Conservation (phyloP, 176 grass and related monocot genomes). For the Bolboschoenus planiculmis region DNA sequence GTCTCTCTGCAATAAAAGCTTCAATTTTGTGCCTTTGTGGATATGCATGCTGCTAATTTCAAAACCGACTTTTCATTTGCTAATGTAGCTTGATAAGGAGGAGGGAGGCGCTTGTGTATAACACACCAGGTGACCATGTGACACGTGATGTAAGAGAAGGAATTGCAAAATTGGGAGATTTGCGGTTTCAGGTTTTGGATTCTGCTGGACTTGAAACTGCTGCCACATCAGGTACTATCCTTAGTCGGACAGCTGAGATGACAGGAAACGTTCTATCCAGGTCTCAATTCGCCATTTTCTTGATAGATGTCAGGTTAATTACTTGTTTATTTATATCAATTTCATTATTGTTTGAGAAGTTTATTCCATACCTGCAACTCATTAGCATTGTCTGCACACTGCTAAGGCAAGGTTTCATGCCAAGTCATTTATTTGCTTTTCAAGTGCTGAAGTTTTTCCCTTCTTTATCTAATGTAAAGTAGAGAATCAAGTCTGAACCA, state of each 20-base stretch:
- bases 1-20: neutral
- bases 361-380: neutral
- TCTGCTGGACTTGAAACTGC: constrained; percentile 92
- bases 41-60: neutral
- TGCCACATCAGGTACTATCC: constrained; percentile 80
- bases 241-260: constrained; percentile 74
- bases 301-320: constrained; percentile 90
- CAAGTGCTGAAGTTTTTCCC: neutral
- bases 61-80: neutral
- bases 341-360: neutral
- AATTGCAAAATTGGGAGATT: constrained; percentile 89
- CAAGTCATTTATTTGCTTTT: neutral
- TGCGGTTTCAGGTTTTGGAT: constrained; percentile 79
- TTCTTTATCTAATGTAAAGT: neutral
- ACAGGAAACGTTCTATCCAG: constrained; percentile 70
- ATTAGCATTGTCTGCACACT: neutral
- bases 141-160: constrained; percentile 89
- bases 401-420: neutral
- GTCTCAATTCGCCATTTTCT: constrained; percentile 85
- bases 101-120: constrained; percentile 92
- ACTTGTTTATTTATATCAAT: constrained; percentile 16
- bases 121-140: constrained; percentile 94
- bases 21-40: neutral
- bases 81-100: constrained; percentile 66
- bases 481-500: neutral